These are phyloP conservation scores for Eimeria brunetti DNA, from an alignment of 169 alveolate species.

Conservation along the genomic window DNA sequence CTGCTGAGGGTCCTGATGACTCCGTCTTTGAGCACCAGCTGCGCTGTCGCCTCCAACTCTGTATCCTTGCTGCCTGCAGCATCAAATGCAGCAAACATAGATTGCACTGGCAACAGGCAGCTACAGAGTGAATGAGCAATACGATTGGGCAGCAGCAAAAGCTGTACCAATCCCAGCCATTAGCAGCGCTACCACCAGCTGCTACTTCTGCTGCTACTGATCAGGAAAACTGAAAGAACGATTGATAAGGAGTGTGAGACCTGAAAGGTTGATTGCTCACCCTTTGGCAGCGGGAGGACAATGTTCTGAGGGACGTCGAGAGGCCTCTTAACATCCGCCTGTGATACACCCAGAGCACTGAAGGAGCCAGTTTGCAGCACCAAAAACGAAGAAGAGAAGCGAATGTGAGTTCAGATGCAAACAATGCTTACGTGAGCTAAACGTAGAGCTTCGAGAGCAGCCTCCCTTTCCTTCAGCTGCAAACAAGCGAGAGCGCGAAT, in stretches of 20 bases:
- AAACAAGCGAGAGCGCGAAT: neutral
- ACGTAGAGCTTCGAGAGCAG: constrained; percentile 53
- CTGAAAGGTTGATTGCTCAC: neutral
- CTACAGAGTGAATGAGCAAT: neutral
- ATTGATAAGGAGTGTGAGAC: neutral
- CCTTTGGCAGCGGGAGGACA: constrained; percentile 32
- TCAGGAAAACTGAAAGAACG: neutral
- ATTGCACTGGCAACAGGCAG: neutral
- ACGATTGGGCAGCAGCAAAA: neutral
- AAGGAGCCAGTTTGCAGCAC: no score
- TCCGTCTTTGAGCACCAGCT: constrained; percentile 44
- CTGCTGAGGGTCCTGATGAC: constrained; percentile 51
- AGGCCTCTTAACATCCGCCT: constrained; percentile 40
- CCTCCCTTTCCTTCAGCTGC: constrained; percentile 62
- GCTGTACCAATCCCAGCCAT: no score
- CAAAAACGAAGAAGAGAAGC: no score
- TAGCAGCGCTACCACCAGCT: no score
- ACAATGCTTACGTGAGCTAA: constrained; percentile 10
- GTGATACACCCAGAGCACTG: neutral
- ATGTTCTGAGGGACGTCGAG: constrained; percentile 26
- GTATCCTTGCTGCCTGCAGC: constrained; percentile 49
- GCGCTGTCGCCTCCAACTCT: constrained; percentile 32
- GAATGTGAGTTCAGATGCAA: neutral
- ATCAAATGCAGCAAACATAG: neutral
- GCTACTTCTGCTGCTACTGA: no score